These are phyloP conservation scores for Ceratocystis albifundus DNA, from an alignment of 2,329 filamentous ascomycete species.

Conservation along the genomic window DNA sequence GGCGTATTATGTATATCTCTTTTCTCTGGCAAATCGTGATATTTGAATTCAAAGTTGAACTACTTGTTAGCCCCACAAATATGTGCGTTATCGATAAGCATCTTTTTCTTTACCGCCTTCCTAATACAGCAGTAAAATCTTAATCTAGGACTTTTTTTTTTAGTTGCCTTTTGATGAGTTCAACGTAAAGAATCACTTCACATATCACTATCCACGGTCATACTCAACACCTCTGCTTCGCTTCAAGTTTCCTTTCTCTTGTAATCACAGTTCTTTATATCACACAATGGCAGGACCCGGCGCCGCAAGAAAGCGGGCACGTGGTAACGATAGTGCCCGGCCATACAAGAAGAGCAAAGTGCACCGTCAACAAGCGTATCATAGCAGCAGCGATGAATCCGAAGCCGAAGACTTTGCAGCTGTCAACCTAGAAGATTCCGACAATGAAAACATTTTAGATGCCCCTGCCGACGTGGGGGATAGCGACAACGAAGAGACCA, in stretches of 20 bases:
- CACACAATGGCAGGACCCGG: conserved; percentile 20
- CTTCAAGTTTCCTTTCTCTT: not conserved
- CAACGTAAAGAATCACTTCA: not conserved
- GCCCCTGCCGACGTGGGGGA: conserved; percentile 37
- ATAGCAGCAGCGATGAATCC: conserved; percentile 42
- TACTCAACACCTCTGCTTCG: not conserved
- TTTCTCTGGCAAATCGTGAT: not conserved
- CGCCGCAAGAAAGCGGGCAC: conserved; percentile 29
- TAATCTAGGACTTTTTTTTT: conserved; percentile 16
- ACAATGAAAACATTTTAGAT: conserved; percentile 48
- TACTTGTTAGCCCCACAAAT: not conserved
- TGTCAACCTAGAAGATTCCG: conserved; percentile 45
- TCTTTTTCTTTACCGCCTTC: conserved; percentile 16
- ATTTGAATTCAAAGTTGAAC: no score
- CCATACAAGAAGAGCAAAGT: conserved; percentile 37
- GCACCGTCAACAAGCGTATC: conserved; percentile 37
- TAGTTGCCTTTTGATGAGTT: not conserved
- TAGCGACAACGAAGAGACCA: conserved; percentile 31
- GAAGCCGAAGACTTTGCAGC: conserved; percentile 37
- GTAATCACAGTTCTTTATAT: not conserved
- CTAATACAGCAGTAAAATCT: conserved; percentile 10
- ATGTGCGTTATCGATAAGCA: conserved; percentile 18
- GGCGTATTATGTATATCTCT: not conserved
- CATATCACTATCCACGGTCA: not conserved
- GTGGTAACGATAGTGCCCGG: conserved; percentile 29